phyloP scores from a whole-genome alignment of 2,329 filamentous ascomycete species.

The Aureobasidium sp. region DNA sequence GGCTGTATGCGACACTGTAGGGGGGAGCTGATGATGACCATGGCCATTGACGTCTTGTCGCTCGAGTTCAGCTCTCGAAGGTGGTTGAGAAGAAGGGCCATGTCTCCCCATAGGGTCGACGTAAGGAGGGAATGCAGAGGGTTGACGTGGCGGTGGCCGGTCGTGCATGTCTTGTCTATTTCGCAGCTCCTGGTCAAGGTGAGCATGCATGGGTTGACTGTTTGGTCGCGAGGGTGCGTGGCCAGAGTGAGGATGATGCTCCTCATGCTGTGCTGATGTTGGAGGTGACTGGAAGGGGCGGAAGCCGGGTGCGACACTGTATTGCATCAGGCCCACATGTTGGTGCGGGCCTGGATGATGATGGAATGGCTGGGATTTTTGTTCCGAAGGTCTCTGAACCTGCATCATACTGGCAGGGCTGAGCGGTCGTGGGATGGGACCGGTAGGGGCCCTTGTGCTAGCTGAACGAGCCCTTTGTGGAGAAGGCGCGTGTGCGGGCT shows the following conservation, averaged over 20 bases:
- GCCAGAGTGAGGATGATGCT: background rate
- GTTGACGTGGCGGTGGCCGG: background rate
- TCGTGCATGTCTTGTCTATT: conserved; percentile 16
- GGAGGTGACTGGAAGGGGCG: conserved; percentile 29
- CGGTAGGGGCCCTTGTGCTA: conserved; percentile 30
- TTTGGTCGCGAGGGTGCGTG: conserved; percentile 25
- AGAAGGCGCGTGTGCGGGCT: conserved; percentile 43
- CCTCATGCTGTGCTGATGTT: conserved; percentile 23
- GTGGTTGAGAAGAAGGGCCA: background rate
- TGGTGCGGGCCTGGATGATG: background rate
- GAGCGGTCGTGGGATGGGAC: conserved; percentile 22
- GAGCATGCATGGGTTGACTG: conserved; percentile 27
- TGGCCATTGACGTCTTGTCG: background rate
- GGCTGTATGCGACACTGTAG: conserved; percentile 9
- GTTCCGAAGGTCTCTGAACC: background rate
- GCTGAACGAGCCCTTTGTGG: conserved; percentile 33
- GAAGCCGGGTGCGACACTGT: conserved; percentile 21
- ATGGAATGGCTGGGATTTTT: conserved; percentile 12
- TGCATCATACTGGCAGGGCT: conserved; percentile 21
- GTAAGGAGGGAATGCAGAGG: conserved; percentile 8
- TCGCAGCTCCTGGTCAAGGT: conserved; percentile 17
- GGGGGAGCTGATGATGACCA: background rate
- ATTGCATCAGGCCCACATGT: conserved; percentile 18
- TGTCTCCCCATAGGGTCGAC: conserved; percentile 3
- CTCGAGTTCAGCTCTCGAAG: conserved; percentile 5